Evolutionary conservation across 2,329 filamentous ascomycete genomes (phyloP), one percentile per base, ranked within the genome.

Genomic region (Hypomyces rosellus): DNA sequence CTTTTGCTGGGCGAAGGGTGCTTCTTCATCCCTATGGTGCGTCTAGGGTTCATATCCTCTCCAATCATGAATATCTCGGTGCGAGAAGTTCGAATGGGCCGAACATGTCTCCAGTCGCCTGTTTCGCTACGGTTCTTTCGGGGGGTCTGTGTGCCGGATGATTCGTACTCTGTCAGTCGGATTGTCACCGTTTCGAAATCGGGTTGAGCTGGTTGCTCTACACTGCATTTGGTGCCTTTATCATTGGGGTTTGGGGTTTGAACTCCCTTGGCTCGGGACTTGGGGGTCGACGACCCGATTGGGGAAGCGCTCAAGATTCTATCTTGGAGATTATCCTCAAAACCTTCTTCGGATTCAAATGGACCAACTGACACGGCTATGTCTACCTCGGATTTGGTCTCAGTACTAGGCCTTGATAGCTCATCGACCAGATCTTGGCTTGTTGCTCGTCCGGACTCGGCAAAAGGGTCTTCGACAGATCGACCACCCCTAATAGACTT

Each of bases 1-100:
- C 63, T 60, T 51, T 73, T 73, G 59, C 67, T 72, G 2, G 72
- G 72, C 2, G 72, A 74, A 5, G 72, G 72, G 37, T 74, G 71
- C 50, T 74, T 74, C 61, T 74, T 74, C 18, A 41, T 44, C 42
- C 50, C 38, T 13, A 39, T 41, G 4, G 11, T 1, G 15, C 38
- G 38, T 16, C 38, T 6, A 5, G 25, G 25, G 9, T 11, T 30
- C 25, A 30, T 30, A 30, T 30, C 25, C 25, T 30, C 25, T 11
- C 25, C 25, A 30, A 30, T 8, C 25, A 2, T 30, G 9, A 30
- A 30, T 5, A 30, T 30, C 25, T 30, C 25, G 9, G 25, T 30
- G 25, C 25, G 25, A 30, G 25, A 30, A 8, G 25, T 30, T 30
- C 25, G 25, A 30, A 30, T 45, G 18, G 33, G 38, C 36, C 42